Evolutionary conservation across 129 eudicot genomes (phyloP).

Genomic region (Tagetes erecta): DNA sequence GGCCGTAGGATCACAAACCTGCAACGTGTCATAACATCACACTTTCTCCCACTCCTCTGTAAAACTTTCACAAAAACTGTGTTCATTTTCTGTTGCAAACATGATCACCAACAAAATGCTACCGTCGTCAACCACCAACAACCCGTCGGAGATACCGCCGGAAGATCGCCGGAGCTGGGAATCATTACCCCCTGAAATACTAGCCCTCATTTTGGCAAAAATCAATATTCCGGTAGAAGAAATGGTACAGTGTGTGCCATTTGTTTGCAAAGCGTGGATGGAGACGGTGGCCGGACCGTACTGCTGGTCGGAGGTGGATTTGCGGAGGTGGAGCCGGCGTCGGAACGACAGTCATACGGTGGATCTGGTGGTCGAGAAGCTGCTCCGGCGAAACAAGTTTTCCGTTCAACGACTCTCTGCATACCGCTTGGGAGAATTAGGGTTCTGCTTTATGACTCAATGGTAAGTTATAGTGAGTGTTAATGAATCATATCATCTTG

Average conservation of each 20-base stretch:
- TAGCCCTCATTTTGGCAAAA: conserved; percentile 29
- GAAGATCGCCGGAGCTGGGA: conserved; percentile 20
- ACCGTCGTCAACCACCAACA: no score
- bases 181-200: conserved; percentile 30
- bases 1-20: conserved; percentile 14
- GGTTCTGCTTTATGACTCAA: conserved; percentile 34
- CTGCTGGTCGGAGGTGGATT: conserved; percentile 40
- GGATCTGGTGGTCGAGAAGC: conserved; percentile 34
- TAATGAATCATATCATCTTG: neutral
- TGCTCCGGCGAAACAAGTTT: conserved; percentile 31
- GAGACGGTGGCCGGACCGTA: conserved; percentile 37
- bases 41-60: no score
- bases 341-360: conserved; percentile 15
- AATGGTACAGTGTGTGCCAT: conserved; percentile 33
- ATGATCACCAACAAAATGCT: no score
- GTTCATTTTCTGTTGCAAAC: no score
- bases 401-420: conserved; percentile 30
- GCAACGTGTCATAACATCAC: conserved; percentile 8
- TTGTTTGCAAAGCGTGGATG: conserved; percentile 44
- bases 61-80: no score
- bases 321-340: conserved; percentile 35
- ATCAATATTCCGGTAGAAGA: conserved; percentile 24
- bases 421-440: conserved; percentile 35
- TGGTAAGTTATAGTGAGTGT: conserved; percentile 15
- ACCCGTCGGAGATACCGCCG: neutral